Base-by-base conservation (phyloP, 148 eudicot species). In the Limonium bicolor region DNA sequence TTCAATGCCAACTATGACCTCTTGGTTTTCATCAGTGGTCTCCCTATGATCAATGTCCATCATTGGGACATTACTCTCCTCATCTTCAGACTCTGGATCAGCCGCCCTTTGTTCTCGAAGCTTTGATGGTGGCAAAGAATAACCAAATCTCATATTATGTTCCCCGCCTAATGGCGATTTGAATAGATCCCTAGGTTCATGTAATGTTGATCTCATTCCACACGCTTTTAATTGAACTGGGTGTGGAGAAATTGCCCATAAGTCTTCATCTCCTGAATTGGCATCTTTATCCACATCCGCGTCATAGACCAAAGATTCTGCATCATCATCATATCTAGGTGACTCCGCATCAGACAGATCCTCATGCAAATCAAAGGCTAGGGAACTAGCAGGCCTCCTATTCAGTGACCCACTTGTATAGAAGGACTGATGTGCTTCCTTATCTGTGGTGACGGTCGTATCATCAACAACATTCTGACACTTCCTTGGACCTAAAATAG, bases 291-390 rank as follows among this genome's bases (percentile, higher is more conserved):
- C 78, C n/a, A 54, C 51, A 24, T 79, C 80, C 9, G 36, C 61
- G 34, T 69, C 73, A 36, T 61, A 66, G 19, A 50, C 50, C 14
- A 50, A 56, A 15, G 79, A 65, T 38, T 60, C 80, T 26, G 56
- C 67, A 46, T 74, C 94, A 6, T 63, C 47, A 7, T 63, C 78
- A 26, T 77, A 71, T 15, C 34, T 68, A 18, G 80, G 74, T 5
- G 88, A 78, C 18, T 85, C 61, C 0, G 65, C 51, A 14, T 90
- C 95, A 1, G 95, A 85, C 29, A 84, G 63, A 69, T 85, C 95
- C 1, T 84, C 99, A 40, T 75, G 93, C 78, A 90, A 48, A 50
- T 90, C 95, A 1, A 95, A 90, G 40, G 95, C 94, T 10, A 81
- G 70, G 2, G 99, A 90, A 48, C 52, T 60, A 6, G 63, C 49